Base-by-base conservation (phyloP, 192 early-diverging fungal genomes). In the Podila clonocystis region DNA sequence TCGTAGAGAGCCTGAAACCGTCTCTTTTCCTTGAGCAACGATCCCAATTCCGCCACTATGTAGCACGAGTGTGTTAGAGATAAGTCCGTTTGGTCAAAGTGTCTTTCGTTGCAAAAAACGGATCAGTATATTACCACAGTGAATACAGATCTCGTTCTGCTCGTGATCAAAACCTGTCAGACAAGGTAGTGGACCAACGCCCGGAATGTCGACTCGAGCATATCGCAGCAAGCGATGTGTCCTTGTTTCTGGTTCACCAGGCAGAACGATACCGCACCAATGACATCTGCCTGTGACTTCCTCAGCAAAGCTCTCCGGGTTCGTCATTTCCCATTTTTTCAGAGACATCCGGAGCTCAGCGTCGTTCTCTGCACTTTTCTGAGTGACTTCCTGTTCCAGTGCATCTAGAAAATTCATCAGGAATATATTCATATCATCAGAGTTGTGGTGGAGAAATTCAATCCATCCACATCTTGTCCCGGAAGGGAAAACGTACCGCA, bases 1-100 rank as follows among this genome's bases (percentile, higher is more conserved):
- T 77, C 75, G 24, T 77, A 77, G 1, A 66, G 29, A 1, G 41
- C 65, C 63, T 77, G 75, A 50, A 77, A 77, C 9, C 69, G 63
- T 28, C 75, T 70, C 36, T 77, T 77, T 34, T 70, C 68, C 22
- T 70, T 71, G 15, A 77, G 68, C 12, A 77, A 36, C 0, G 58
- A 58, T 0, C 68, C 58, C 24, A 65, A 64, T 29, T 77, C 63
- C 6, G 63, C 41, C 3, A 29, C 68, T 75, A 45, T 2, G 36
- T 1, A 9, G 11, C 20, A 50, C 4, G n/a, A n/a, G n/a, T n/a
- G n/a, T n/a, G 15, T 29, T 65, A 22, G 34, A 48, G 26, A 28
- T 28, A 17, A 48, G 3, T 11, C 13, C 9, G 3, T 1, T 26
- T 5, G 28, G 34, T 11, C 28, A 26, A 19, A 70, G 20, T 30